These are phyloP conservation scores for Cephalotrichum gorgonifer DNA, from an alignment of 2,329 filamentous ascomycete species.

Conservation along the genomic window DNA sequence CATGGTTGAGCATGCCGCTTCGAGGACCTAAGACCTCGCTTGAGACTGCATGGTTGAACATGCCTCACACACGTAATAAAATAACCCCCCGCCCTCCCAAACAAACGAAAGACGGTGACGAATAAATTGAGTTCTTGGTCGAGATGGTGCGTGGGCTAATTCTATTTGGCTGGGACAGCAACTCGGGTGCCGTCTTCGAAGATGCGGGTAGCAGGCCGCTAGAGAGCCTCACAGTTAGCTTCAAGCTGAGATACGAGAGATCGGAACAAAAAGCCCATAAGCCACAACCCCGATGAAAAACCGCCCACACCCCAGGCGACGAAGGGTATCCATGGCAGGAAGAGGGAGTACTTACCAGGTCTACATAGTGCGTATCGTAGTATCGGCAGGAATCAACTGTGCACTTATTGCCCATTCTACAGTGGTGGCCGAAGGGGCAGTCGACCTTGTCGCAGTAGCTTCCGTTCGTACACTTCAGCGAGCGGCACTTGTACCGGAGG, in stretches of 20 bases:
- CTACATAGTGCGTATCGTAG: conserved; percentile 11
- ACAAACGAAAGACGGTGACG: background rate
- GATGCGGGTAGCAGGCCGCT: conserved; percentile 1
- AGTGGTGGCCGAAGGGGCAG: conserved; percentile 13
- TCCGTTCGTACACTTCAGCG: conserved; percentile 9
- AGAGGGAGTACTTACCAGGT: conserved; percentile 10
- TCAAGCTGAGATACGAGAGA: background rate
- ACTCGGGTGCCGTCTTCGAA: background rate
- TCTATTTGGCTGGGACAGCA: background rate
- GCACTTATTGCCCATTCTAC: conserved; percentile 12
- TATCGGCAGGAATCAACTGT: conserved; percentile 10
- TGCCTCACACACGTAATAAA: background rate
- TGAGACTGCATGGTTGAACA: background rate
- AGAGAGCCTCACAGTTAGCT: background rate
- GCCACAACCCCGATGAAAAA: too few relatives aligned
- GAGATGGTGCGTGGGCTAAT: background rate
- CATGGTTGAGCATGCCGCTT: background rate
- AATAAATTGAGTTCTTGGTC: background rate
- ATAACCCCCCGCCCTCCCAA: background rate
- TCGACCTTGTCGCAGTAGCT: conserved; percentile 10
- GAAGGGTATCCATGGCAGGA: too few relatives aligned
- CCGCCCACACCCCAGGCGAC: too few relatives aligned
- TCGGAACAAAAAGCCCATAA: background rate
- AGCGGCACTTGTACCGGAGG: conserved; percentile 11
- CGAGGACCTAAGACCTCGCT: background rate